Percentiles rank a stretch among this genome's conserved stretches.
These are phyloP conservation scores for Barnettozyma siamensis DNA, from an alignment of 805 yeast genomes.

Conservation along the genomic window DNA sequence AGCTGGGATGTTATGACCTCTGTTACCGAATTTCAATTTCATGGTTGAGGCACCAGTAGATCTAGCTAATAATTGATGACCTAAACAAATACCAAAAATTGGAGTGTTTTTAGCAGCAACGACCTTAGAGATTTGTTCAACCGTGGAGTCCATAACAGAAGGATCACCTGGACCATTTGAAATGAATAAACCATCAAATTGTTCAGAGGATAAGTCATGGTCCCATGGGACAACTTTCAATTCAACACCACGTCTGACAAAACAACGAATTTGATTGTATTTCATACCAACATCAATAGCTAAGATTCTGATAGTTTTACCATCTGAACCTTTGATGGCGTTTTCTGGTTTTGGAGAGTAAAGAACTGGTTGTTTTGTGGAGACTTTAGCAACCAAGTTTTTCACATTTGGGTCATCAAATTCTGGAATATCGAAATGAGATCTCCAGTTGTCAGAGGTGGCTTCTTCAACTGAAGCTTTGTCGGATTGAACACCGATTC, in stretches of 20 bases:
- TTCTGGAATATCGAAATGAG: conserved; percentile 66
- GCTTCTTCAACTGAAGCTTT: conserved; percentile 27
- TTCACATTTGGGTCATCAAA: conserved; percentile 91
- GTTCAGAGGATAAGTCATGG: conserved; percentile 72
- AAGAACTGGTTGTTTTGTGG: conserved; percentile 66
- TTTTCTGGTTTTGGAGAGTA: conserved; percentile 62
- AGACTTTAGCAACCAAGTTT: conserved; percentile 89
- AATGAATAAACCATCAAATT: conserved; percentile 90
- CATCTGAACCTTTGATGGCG: conserved; percentile 58
- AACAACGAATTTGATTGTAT: conserved; percentile 95
- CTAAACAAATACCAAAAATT: conserved; percentile 95
- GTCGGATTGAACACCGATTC: conserved; percentile 61
- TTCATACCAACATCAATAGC: conserved; percentile 98
- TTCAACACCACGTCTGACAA: conserved; percentile 93
- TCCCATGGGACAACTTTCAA: conserved; percentile 94
- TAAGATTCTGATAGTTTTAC: conserved; percentile 72
- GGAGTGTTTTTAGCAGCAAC: conserved; percentile 72
- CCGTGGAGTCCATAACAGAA: conserved; percentile 67
- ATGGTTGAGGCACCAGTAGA: conserved; percentile 92
- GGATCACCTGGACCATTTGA: conserved; percentile 99
- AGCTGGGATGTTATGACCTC: conserved; percentile 98
- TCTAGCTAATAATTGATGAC: conserved; percentile 94
- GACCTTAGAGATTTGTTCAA: conserved; percentile 50
- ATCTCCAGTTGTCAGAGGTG: conserved; percentile 47
- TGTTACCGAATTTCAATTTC: conserved; percentile 95